phyloP scores from a whole-genome alignment of 257 asterid genomes.

The Solanum corneliomulleri region DNA sequence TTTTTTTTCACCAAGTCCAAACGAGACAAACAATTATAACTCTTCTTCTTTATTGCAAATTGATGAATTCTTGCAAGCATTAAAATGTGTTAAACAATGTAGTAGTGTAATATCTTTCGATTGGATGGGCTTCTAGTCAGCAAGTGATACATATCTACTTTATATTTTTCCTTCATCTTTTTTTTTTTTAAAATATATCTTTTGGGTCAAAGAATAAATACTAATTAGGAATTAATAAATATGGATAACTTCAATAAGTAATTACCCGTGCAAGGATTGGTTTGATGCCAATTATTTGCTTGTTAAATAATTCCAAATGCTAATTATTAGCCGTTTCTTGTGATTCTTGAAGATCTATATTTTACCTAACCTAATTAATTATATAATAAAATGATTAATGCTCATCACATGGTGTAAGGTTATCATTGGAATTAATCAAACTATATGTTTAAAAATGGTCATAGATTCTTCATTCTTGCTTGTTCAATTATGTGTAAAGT shows the following conservation, averaged over 20 bases:
- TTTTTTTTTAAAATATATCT: no score
- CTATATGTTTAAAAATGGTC: background rate
- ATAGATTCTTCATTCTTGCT: background rate
- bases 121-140: background rate
- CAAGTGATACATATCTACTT: background rate
- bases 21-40: background rate
- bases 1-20: background rate
- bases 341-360: background rate
- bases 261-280: background rate
- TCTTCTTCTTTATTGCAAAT: background rate
- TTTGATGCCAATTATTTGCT: background rate
- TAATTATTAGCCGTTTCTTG: background rate
- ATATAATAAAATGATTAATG: background rate
- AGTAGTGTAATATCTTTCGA: background rate
- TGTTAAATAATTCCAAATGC: background rate
- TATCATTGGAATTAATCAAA: background rate
- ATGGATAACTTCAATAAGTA: background rate
- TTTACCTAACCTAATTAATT: background rate
- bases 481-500: background rate
- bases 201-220: background rate
- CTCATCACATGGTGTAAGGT: background rate
- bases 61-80: background rate
- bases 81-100: background rate
- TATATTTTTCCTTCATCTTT: background rate
- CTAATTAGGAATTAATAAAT: background rate